phyloP scores from a whole-genome alignment of 768 basidiomycete genomes.

The Rhodosporidiobolus sp. region DNA sequence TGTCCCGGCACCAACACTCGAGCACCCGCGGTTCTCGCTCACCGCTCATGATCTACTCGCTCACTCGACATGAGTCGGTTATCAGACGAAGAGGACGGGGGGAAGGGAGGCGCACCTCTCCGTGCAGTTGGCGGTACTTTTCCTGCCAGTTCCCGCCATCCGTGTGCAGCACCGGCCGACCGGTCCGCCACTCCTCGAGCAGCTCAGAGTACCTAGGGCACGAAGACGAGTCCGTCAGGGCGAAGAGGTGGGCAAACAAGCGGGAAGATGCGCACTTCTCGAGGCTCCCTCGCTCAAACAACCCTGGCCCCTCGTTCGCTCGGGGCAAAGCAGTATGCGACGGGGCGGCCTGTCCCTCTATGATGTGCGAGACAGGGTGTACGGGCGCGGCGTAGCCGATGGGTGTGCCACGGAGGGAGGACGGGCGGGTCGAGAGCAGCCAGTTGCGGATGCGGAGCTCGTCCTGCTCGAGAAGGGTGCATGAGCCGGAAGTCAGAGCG shows the following conservation, averaged over 20 bases:
- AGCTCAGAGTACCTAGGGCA: conserved; percentile 26
- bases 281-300: not conserved
- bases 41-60: conserved; percentile 15
- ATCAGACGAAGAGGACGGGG: not conserved
- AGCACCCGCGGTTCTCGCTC: not conserved
- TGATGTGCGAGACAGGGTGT: not conserved
- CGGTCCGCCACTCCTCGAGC: conserved; percentile 15
- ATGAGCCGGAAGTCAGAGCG: too few relatives aligned
- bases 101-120: not conserved
- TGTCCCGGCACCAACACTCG: conserved; percentile 14
- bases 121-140: conserved; percentile 9
- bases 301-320: conserved; percentile 8
- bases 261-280: conserved; percentile 12
- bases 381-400: conserved; percentile 3
- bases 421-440: conserved; percentile 10
- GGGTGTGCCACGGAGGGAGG: not conserved
- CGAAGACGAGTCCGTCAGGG: too few relatives aligned
- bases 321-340: not conserved
- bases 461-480: not conserved
- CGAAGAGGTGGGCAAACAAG: too few relatives aligned
- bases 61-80: too few relatives aligned
- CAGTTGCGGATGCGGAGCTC: conserved; percentile 3
- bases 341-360: not conserved
- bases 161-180: not conserved
- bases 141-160: conserved; percentile 19